These are phyloP conservation scores for Pleurotus cornucopiae DNA, from an alignment of 768 basidiomycete genomes.

Conservation along the genomic window DNA sequence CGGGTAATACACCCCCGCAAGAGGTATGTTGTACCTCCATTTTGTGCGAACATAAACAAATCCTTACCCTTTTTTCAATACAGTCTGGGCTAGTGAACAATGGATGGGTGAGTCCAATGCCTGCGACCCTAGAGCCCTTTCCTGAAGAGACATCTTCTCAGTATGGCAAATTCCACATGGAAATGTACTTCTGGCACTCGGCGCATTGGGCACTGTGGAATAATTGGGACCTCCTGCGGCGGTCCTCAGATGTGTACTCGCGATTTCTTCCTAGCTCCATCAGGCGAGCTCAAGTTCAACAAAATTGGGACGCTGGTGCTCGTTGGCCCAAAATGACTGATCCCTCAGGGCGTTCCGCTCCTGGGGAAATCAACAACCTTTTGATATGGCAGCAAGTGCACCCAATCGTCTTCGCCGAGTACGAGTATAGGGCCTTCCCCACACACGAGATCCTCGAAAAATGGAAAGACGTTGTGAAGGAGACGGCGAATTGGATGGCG, in stretches of 20 bases:
- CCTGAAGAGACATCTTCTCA: constrained; percentile 6
- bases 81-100: constrained; percentile 53
- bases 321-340: constrained; percentile 66
- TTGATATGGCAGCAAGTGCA: constrained; percentile 63
- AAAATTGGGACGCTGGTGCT: constrained; percentile 50
- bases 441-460: constrained; percentile 36
- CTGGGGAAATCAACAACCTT: constrained; percentile 59
- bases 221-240: constrained; percentile 51
- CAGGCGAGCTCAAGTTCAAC: constrained; percentile 44
- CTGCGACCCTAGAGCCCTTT: no score
- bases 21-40: constrained; percentile 33
- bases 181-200: constrained; percentile 54
- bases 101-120: constrained; percentile 42
- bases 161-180: constrained; percentile 57
- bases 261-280: constrained; percentile 45
- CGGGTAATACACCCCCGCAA: constrained; percentile 51
- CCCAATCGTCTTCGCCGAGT: constrained; percentile 53
- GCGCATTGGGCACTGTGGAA: constrained; percentile 60
- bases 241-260: constrained; percentile 38
- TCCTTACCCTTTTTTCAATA: neutral
- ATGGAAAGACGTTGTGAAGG: constrained; percentile 45
- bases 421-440: constrained; percentile 48
- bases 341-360: constrained; percentile 52
- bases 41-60: constrained; percentile 1
- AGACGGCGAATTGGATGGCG: constrained; percentile 60